A percentile compares a stretch with the other conserved stretches of the same genome.
phyloP scores from a whole-genome alignment of 768 basidiomycete genomes.

The Suillus americanus region DNA sequence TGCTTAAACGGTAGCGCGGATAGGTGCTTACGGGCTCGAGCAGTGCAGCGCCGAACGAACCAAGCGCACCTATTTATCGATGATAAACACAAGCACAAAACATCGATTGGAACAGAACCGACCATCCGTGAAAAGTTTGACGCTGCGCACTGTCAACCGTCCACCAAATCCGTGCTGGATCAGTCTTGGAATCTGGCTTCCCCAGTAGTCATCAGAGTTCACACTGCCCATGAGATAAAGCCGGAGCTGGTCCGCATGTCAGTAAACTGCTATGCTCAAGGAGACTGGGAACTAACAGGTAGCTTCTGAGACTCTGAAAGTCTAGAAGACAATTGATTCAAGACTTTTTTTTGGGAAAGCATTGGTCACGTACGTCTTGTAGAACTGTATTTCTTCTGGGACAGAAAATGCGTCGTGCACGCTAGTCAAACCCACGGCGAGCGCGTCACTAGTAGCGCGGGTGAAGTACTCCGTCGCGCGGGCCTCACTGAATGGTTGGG shows the following conservation, averaged over 20 bases:
- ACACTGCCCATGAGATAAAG: constrained; percentile 61
- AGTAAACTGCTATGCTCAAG: not conserved
- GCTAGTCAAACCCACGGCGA: constrained; percentile 79
- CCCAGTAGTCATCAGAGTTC: constrained; percentile 63
- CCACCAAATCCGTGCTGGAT: constrained; percentile 55
- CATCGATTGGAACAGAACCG: constrained; percentile 8
- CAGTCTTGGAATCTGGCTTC: constrained; percentile 56
- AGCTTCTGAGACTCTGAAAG: constrained; percentile 66
- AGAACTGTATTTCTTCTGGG: constrained; percentile 58
- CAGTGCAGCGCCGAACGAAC: constrained; percentile 91
- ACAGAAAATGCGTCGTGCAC: constrained; percentile 79
- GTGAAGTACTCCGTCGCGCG: constrained; percentile 64
- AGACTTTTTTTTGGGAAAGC: not conserved
- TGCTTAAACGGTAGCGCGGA: not conserved
- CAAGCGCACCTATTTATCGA: constrained; percentile 70
- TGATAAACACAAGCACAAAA: constrained; percentile 1
- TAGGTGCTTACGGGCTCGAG: constrained; percentile 50
- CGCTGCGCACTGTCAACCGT: constrained; percentile 57
- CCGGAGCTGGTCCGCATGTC: constrained; percentile 42
- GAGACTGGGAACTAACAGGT: constrained; percentile 49
- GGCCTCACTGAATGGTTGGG: constrained; percentile 57
- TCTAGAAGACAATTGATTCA: constrained; percentile 37
- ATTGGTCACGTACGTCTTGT: constrained; percentile 49
- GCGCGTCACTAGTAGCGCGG: constrained; percentile 63
- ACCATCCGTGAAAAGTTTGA: constrained; percentile 83